Conservation (phyloP, 148 eudicot genomes). For the Nyssa sinensis region DNA sequence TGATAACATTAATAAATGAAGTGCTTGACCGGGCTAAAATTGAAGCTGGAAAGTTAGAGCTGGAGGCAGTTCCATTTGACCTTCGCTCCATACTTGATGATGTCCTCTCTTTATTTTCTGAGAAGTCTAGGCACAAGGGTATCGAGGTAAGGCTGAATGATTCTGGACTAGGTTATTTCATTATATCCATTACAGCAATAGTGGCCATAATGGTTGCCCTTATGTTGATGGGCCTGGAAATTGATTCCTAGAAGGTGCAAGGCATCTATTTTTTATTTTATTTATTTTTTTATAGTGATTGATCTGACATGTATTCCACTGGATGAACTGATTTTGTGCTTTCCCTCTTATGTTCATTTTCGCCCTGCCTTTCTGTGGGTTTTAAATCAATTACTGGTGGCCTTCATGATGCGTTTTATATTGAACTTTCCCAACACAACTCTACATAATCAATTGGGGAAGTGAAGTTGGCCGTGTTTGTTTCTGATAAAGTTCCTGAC, state of each 20-base stretch:
- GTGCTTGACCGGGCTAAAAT: slow-evolving; percentile 78
- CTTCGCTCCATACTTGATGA: slow-evolving; percentile 65
- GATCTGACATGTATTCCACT: too few species aligned
- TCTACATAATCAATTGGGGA: slow-evolving; percentile 20
- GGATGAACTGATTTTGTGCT: not conserved
- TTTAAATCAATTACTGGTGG: too few species aligned
- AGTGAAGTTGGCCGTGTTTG: slow-evolving; percentile 58
- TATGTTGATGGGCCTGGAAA: too few species aligned
- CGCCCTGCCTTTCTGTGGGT: too few species aligned
- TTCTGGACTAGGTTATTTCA: not conserved
- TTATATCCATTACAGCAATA: not conserved
- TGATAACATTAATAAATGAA: slow-evolving; percentile 68
- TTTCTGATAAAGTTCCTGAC: slow-evolving; percentile 65
- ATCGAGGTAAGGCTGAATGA: slow-evolving; percentile 43
- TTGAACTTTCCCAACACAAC: slow-evolving; percentile 1
- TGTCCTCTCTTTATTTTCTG: slow-evolving; percentile 69
- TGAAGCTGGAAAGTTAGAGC: slow-evolving; percentile 73
- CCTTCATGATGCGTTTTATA: not conserved
- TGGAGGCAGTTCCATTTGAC: slow-evolving; percentile 63
- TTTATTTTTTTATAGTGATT: too few species aligned
- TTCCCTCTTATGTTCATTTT: not conserved
- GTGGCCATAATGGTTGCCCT: not conserved
- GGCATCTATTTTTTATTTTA: too few species aligned
- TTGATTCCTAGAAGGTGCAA: too few species aligned
- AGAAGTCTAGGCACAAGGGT: slow-evolving; percentile 61